A percentile compares a stretch with the other conserved stretches of the same genome.
phyloP scores from a whole-genome alignment of 2,329 filamentous ascomycete genomes.

The Pseudogymnoascus sp. region DNA sequence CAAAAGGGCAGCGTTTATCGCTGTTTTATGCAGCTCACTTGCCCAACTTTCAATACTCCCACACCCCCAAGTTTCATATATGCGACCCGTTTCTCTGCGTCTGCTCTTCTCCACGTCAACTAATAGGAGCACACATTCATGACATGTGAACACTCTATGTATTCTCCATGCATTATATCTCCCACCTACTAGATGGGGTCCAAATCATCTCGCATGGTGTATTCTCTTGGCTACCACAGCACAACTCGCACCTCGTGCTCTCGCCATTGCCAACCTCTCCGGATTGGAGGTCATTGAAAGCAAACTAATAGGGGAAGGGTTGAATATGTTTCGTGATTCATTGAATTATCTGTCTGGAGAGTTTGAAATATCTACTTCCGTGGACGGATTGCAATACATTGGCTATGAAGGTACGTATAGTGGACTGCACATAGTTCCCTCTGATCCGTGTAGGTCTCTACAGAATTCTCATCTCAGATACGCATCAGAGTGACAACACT shows the following conservation, averaged over 20 bases:
- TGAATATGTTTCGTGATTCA: neutral
- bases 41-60: too few relatives aligned
- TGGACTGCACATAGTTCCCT: neutral
- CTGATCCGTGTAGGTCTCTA: constrained; percentile 21
- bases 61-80: too few relatives aligned
- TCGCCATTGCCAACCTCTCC: neutral
- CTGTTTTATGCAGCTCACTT: too few relatives aligned
- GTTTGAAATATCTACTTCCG: neutral
- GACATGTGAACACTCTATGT: too few relatives aligned
- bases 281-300: neutral
- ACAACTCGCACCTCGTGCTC: neutral
- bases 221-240: neutral
- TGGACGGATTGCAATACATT: neutral
- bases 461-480: too few relatives aligned
- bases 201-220: neutral
- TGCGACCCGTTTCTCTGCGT: too few relatives aligned
- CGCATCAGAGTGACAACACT: too few relatives aligned
- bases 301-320: neutral
- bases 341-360: neutral
- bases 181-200: too few relatives aligned
- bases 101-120: too few relatives aligned
- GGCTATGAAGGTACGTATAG: neutral
- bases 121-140: too few relatives aligned
- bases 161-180: too few relatives aligned
- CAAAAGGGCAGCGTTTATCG: too few relatives aligned